Evolutionary conservation across 2,329 filamentous ascomycete genomes (phyloP), one percentile per base, ranked within the genome.

Genomic region (Calonectria hawksworthii): DNA sequence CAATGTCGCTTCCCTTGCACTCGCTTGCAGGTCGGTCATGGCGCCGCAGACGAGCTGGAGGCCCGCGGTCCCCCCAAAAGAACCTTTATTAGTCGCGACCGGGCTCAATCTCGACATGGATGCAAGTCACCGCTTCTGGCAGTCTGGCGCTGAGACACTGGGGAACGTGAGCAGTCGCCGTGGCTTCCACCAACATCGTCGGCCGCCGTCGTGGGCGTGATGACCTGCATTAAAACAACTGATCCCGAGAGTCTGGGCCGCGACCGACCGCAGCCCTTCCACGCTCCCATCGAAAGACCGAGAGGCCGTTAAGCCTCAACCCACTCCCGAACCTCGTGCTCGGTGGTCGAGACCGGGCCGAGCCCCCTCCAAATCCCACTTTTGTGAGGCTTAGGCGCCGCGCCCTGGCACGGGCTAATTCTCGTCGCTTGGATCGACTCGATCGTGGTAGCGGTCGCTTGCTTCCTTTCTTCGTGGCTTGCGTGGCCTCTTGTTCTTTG

Each of bases 221-320:
- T 64, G 51, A 68, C 66, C 16, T 68, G 66, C 66, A 54, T 65
- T 34, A 26, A 14, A 14, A 32, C 13, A 41, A 54, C 21, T 18
- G 32, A 26, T 30, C 32, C 47, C 68, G 21, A 47, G 50, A 65
- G 59, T 71, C 68, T 71, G 26, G 68, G 14, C 56, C 68, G 23
- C 32, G 47, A 34, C 30, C 32, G 18, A 44, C 14, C 68, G 36
- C 30, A 34, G 18, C 23, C 54, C 18, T 36, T 52, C 18, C 65
- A 30, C 34, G 21, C 51, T 47, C 23, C 28, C 23, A 30, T 56
- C 18, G 18, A 44, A 30, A n/a, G n/a, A n/a, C n/a, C n/a, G n/a
- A n/a, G n/a, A 18, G 47, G 34, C 34, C 41, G 61, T 70, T 30
- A 36, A 51, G 47, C 41, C 18, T 64, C 56, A 51, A 65, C 23